Conservation (phyloP, 345 rosid genomes). For the Citropsis articulata region DNA sequence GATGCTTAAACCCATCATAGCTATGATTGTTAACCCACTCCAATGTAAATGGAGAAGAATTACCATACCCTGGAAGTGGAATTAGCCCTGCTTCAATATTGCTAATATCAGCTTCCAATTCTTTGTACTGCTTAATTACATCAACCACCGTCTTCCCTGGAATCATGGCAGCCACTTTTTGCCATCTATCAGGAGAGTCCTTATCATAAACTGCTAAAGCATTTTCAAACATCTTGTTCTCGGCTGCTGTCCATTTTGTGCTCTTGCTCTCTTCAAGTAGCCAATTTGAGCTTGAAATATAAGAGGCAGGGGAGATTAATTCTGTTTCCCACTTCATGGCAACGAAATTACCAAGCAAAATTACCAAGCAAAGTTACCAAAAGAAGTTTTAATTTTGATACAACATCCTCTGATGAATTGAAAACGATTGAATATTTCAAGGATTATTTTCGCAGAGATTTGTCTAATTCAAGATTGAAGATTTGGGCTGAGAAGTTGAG, state of each 20-base stretch:
- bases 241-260: conserved; percentile 67
- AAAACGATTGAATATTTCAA: neutral
- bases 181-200: conserved; percentile 70
- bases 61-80: conserved; percentile 53
- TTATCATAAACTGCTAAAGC: conserved; percentile 70
- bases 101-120: conserved; percentile 63
- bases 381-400: neutral
- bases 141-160: conserved; percentile 69
- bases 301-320: conserved; percentile 50
- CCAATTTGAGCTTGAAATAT: conserved; percentile 50
- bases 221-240: conserved; percentile 84
- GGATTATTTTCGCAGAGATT: neutral
- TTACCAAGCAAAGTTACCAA: neutral
- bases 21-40: conserved; percentile 47
- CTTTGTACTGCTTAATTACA: conserved; percentile 57
- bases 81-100: conserved; percentile 67
- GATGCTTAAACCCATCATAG: conserved; percentile 47
- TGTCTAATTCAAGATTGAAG: neutral
- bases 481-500: neutral
- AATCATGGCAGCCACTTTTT: conserved; percentile 52
- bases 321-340: conserved; percentile 68
- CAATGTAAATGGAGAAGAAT: conserved; percentile 49
- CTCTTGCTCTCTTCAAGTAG: conserved; percentile 43
- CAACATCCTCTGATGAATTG: neutral
- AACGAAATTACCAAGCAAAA: conserved; percentile 14